Percentiles rank a stretch among this genome's conserved stretches.
Conservation (phyloP, 2,329 filamentous ascomycete species). For the Aspergillus versicolor region DNA sequence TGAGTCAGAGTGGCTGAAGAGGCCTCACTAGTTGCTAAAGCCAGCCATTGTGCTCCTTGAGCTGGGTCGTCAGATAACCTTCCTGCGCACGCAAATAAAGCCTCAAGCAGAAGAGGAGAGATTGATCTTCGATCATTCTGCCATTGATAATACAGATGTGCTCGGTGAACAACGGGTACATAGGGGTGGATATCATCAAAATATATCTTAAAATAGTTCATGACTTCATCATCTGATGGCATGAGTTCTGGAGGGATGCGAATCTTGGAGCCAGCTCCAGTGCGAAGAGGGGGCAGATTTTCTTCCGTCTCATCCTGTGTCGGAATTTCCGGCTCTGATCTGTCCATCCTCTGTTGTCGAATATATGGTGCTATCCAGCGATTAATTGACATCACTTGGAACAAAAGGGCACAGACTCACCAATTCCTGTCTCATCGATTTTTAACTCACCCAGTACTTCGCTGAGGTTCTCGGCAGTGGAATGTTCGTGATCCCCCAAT, state of each 20-base stretch:
- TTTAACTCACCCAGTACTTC: conserved; percentile 83
- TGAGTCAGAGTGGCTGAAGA: neutral
- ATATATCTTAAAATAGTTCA: conserved; percentile 86
- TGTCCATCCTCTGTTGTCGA: conserved; percentile 58
- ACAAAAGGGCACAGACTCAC: conserved; percentile 50
- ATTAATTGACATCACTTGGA: neutral
- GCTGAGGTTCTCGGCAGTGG: conserved; percentile 69
- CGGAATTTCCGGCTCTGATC: conserved; percentile 54
- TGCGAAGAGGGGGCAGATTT: conserved; percentile 65
- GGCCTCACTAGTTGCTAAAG: conserved; percentile 75
- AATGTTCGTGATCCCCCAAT: conserved; percentile 61
- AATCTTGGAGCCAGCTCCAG: conserved; percentile 71
- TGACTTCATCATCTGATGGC: conserved; percentile 78
- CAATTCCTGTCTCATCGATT: conserved; percentile 82
- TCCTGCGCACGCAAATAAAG: conserved; percentile 85
- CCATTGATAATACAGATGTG: conserved; percentile 87
- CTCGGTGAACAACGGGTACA: conserved; percentile 81
- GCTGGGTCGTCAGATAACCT: conserved; percentile 78
- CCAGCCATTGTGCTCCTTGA: conserved; percentile 89
- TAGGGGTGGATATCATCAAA: conserved; percentile 91
- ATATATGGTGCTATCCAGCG: conserved; percentile 74
- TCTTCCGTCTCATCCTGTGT: conserved; percentile 69
- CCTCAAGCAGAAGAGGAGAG: conserved; percentile 84
- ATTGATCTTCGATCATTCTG: conserved; percentile 76
- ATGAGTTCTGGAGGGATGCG: conserved; percentile 90